These are phyloP conservation scores for Xylaria sp. DNA, from an alignment of 2,329 filamentous ascomycete species.

Conservation along the genomic window DNA sequence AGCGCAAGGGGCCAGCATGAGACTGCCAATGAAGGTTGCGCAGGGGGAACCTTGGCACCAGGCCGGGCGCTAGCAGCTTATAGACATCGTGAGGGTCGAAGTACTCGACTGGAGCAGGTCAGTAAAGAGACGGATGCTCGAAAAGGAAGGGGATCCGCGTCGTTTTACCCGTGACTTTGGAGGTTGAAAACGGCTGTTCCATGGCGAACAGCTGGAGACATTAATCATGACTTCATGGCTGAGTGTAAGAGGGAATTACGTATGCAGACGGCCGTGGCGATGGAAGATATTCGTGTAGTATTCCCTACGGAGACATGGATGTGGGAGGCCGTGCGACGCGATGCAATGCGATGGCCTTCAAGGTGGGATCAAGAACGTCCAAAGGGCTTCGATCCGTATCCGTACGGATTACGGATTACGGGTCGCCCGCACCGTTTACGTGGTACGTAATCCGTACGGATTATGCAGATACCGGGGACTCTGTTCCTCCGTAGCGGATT, in stretches of 20 bases:
- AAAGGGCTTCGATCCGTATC: neutral
- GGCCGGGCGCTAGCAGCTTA: conserved; percentile 69
- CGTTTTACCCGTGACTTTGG: conserved; percentile 66
- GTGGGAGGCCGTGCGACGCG: neutral
- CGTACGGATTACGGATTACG: neutral
- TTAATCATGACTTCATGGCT: conserved; percentile 31
- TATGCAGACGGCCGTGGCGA: neutral
- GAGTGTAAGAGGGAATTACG: neutral
- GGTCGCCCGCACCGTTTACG: too few relatives aligned
- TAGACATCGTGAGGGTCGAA: conserved; percentile 89
- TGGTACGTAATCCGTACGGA: too few relatives aligned
- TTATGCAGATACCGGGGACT: too few relatives aligned
- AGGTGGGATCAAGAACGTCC: neutral
- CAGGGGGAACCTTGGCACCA: conserved; percentile 75
- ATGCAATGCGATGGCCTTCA: neutral
- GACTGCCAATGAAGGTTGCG: conserved; percentile 97
- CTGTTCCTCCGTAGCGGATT: too few relatives aligned
- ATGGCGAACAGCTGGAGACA: conserved; percentile 42
- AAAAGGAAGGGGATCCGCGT: conserved; percentile 15
- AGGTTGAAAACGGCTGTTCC: conserved; percentile 64
- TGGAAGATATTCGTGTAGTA: neutral
- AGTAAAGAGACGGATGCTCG: conserved; percentile 10
- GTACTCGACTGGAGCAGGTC: conserved; percentile 69
- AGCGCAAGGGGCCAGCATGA: conserved; percentile 80
- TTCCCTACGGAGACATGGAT: neutral